These are phyloP conservation scores for Ceratonia siliqua DNA, from an alignment of 306 rosid species.

Conservation along the genomic window DNA sequence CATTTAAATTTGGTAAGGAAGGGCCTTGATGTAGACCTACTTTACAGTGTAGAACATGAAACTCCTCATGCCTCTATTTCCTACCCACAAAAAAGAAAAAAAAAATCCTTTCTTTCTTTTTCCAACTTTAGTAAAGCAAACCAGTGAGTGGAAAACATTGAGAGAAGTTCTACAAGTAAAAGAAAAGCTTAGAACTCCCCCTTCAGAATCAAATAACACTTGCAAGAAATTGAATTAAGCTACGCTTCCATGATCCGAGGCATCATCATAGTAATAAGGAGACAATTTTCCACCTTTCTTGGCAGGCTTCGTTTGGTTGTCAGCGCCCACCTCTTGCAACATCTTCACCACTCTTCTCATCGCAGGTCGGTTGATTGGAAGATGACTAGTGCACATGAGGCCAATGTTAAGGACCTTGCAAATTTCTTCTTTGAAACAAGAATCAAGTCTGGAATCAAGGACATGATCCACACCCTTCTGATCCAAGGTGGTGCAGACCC, in stretches of 20 bases:
- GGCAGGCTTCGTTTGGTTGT: slow-evolving; percentile 39
- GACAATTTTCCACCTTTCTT: slow-evolving; percentile 61
- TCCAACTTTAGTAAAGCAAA: slow-evolving; percentile 27
- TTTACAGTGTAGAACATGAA: slow-evolving; percentile 37
- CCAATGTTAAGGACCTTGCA: slow-evolving; percentile 89
- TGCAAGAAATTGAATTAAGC: slow-evolving; percentile 41
- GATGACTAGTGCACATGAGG: slow-evolving; percentile 90
- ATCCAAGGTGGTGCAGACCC: slow-evolving; percentile 91
- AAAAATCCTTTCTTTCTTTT: not conserved
- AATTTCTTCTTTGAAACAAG: slow-evolving; percentile 78
- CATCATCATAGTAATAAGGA: slow-evolving; percentile 67
- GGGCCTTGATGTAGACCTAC: slow-evolving; percentile 32
- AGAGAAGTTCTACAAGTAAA: slow-evolving; percentile 32
- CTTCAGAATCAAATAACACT: slow-evolving; percentile 9
- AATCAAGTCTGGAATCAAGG: slow-evolving; percentile 66
- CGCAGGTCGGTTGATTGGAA: slow-evolving; percentile 72
- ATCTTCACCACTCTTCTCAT: slow-evolving; percentile 76
- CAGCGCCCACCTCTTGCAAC: slow-evolving; percentile 62
- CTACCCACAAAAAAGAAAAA: slow-evolving; percentile 6
- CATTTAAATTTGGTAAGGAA: slow-evolving; percentile 32
- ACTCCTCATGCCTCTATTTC: slow-evolving; percentile 28
- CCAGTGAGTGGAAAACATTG: slow-evolving; percentile 16
- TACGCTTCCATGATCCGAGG: slow-evolving; percentile 67
- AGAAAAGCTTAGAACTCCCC: slow-evolving; percentile 31
- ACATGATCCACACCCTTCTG: slow-evolving; percentile 79